Conservation (phyloP, 1,284 basidiomycete genomes). For the Leccinum subfulvum region DNA sequence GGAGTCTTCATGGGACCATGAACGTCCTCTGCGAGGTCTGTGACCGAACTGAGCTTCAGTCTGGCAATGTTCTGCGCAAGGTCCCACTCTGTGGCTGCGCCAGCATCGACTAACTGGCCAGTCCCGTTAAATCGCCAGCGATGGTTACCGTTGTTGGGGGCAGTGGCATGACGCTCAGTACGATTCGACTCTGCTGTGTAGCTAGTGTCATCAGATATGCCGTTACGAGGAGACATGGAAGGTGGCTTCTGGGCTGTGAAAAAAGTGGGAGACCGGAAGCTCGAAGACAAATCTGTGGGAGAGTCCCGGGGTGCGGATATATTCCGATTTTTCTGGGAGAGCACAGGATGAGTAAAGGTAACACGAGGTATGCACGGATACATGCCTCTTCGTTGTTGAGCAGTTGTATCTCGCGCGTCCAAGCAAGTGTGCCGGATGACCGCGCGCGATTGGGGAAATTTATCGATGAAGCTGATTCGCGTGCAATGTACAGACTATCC, state of each 20-base stretch:
- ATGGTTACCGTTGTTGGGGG: constrained; percentile 36
- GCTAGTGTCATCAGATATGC: constrained; percentile 29
- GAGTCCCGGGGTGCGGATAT: constrained; percentile 36
- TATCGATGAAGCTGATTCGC: constrained; percentile 36
- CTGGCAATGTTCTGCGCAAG: constrained; percentile 70
- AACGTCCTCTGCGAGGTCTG: constrained; percentile 49
- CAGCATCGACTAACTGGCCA: constrained; percentile 61
- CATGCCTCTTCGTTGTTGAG: constrained; percentile 31
- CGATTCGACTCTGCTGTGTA: constrained; percentile 26
- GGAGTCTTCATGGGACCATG: constrained; percentile 59
- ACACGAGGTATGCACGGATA: constrained; percentile 27
- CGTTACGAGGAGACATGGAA: constrained; percentile 47
- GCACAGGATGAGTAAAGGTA: constrained; percentile 20
- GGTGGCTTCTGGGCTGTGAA: constrained; percentile 36
- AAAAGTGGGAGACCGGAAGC: constrained; percentile 32
- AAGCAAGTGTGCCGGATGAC: constrained; percentile 30
- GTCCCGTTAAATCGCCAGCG: constrained; percentile 65
- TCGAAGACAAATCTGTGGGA: constrained; percentile 30
- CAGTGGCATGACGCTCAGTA: constrained; percentile 31
- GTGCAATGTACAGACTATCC: constrained; percentile 37
- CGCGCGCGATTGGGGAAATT: constrained; percentile 30
- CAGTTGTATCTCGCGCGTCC: constrained; percentile 31
- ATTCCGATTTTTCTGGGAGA: constrained; percentile 44
- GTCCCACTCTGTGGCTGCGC: constrained; percentile 60
- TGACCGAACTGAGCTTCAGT: constrained; percentile 59